Evolutionary conservation across 2,329 filamentous ascomycete species (phyloP), one percentile per base, ranked within the genome.

Genomic region (Cryphonectria carpinicola): DNA sequence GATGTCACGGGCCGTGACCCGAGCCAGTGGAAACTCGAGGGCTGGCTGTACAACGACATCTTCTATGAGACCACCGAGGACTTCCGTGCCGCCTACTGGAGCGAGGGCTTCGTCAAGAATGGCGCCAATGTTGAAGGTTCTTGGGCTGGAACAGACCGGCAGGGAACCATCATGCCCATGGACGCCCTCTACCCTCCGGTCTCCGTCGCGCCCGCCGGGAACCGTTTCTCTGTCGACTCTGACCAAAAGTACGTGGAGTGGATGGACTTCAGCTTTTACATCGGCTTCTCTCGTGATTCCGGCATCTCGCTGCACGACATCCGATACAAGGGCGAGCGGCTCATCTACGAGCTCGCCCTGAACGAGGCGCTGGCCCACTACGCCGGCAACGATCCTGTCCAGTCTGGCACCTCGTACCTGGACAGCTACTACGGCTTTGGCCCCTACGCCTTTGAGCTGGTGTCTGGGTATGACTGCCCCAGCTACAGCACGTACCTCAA

Each of bases 281-380:
- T 87, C n/a, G 80, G 79, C 3, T 85, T 86, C 65, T 81, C 79
- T 1, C 79, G 81, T 11, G 85, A 87, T 70, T 81, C 81, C 0
- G 87, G 86, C 0, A 78, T 89, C 52, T 74, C 81, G 0, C 78
- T 89, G 0, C 84, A 84, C 74, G 82, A 89, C 71, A 83, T 89
- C 61, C 78, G 80, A 25, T 88, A 84, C 80, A 86, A 87, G 74
- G 85, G 84, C n/a, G 81, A 87, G 71, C 80, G 85, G 8, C 76
- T 89, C 8, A 78, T 89, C 14, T 89, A 88, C 70, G 87, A 89
- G 74, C 79, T 89, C 1, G 83, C 83, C 3, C 77, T 89, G 0
- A 84, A 89, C 75, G 86, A 89, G 76, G 86, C 86, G 0, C 77
- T 88, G 10, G 83, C 86, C 1, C 84, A 87, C 67, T 88, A 87